Base-by-base conservation (phyloP, 345 rosid genomes). In the Cardamine chenopodiifolia region DNA sequence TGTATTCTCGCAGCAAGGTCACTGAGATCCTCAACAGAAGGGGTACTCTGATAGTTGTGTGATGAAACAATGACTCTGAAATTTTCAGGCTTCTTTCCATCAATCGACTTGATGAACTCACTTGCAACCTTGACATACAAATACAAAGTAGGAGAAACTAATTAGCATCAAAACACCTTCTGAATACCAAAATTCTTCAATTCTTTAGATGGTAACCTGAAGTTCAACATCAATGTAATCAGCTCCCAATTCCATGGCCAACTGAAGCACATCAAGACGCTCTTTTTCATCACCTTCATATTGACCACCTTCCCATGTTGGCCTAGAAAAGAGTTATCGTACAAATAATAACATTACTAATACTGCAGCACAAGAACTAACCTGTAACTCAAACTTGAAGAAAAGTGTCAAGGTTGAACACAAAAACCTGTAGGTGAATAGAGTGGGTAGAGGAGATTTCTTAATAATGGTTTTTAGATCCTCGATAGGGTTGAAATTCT, bases 171-270 rank as follows among this genome's bases (percentile, higher is more conserved):
- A 34, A 42, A 53, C 22, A 67, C 34, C 53, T 37, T 22, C 22
- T 52, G 12, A 13, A 13, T 1, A 59, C 20, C 34, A 12, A 71
- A 44, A 9, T 0, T 35, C 45, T 64, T 35, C 53, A 37, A 14
- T 11, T 71, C 50, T 42, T 19, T 63, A 7, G 22, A 52, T 45
- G 54, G 15, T 39, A 78, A 94, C 97, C 97, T 94, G 84, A 85
- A 94, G 93, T 79, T 94, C 98, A 22, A 94, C 88, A 79, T 94
- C 98, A 83, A 90, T 62, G 73, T 90, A 94, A 82, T 91, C 95
- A 77, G 98, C 98, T 79, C 97, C 98, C 44, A 91, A 53, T 71
- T 91, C 96, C 93, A 90, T 86, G 47, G 98, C 98, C 70, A 91
- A 73, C 42, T 80, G 84, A 63, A 91, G 95, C 15, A 80, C 89